Evolutionary conservation across 2,329 filamentous ascomycete species (phyloP), one percentile per base, ranked within the genome.

Genomic region (Botrytis medusae): DNA sequence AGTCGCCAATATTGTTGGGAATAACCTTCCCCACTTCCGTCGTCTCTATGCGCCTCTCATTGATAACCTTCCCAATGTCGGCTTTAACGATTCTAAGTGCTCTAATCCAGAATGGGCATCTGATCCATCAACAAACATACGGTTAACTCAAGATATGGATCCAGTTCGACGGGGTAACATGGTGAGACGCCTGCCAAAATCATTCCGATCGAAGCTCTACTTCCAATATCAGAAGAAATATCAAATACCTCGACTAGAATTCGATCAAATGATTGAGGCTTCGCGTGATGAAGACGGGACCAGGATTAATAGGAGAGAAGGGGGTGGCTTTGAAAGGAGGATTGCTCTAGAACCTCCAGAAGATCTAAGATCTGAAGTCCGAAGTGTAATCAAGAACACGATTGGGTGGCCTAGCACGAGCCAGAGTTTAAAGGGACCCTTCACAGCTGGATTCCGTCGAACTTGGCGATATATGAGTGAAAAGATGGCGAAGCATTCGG

Each of bases 161-260:
- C 93, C 95, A 0, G 84, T 93, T 73, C 94, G 93, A 79, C 91
- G 96, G 73, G 94, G 93, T 29, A 99, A 99, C 83, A 99, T 99
- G 93, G 95, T 99, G 16, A 90, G 96, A 8, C 91, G 96, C 20
- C 85, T 99, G 18, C 96, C 96, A 6, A 92, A 92, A 78, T 87
- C 90, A 9, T 98, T 99, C 86, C 90, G 96, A 54, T 89, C 92
- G 71, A 95, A 94, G 74, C 85, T 99, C 0, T 99, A 99, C 84
- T 97, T 97, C 82, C 91, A 95, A 79, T 99, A 98, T 82, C 95
- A 97, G 82, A 91, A 92, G 81, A 95, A 97, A 79, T 97, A 95
- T 79, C 88, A 89, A 72, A 96, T 99, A 61, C 94, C 95, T 0
- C 90, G 90, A 25, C 87, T 89, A 7, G 94, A 97, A 72, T 99